Percentiles rank a stretch among this genome's conserved stretches.
phyloP scores from a whole-genome alignment of 2,329 filamentous ascomycete species.

The Aspergillus piperis region DNA sequence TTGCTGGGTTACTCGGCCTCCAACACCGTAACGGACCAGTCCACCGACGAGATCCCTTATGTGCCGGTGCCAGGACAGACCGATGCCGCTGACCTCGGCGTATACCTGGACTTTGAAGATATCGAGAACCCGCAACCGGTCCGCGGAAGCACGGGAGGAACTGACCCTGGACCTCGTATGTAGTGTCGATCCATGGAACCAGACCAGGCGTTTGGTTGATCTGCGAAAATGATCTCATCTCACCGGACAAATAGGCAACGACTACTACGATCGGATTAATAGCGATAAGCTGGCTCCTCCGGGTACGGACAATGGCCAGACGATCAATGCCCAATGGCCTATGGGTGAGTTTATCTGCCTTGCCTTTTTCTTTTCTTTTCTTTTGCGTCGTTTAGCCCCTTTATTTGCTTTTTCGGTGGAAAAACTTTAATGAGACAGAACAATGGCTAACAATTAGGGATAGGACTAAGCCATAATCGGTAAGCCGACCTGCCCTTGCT shows the following conservation, averaged over 20 bases:
- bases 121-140: conserved; percentile 58
- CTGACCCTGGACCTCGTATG: conserved; percentile 55
- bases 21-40: conserved; percentile 37
- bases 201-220: not conserved
- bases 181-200: conserved; percentile 2
- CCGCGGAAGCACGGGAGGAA: conserved; percentile 52
- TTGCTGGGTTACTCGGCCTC: conserved; percentile 45
- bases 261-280: conserved; percentile 56
- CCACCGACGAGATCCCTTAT: conserved; percentile 41
- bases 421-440: not conserved
- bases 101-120: conserved; percentile 57
- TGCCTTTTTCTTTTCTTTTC: not conserved
- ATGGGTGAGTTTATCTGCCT: conserved; percentile 40
- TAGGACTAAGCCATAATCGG: conserved; percentile 51
- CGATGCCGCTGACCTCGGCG: conserved; percentile 52
- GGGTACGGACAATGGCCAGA: conserved; percentile 49
- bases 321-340: conserved; percentile 54
- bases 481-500: conserved; percentile 12
- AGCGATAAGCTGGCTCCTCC: conserved; percentile 58
- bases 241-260: conserved; percentile 37
- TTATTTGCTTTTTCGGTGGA: no score
- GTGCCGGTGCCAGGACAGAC: conserved; percentile 55
- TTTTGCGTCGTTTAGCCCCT: no score
- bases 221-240: not conserved
- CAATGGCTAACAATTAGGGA: conserved; percentile 7